Percentiles rank a stretch among this genome's conserved stretches.
These are phyloP conservation scores for Mycena belliarum DNA, from an alignment of 768 basidiomycete genomes.

Conservation along the genomic window DNA sequence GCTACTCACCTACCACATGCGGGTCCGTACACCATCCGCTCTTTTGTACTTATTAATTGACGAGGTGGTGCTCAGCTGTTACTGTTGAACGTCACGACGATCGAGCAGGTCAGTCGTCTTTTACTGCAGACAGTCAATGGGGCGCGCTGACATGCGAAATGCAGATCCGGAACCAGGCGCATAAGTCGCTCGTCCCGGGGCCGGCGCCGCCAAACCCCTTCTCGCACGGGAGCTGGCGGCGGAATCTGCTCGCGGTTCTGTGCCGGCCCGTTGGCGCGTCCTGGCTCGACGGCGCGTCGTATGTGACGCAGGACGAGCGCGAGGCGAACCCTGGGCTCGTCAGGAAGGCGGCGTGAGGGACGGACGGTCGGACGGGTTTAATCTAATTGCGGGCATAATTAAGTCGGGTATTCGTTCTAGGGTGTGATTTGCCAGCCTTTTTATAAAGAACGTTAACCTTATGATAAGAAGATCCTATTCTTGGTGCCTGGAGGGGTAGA, in stretches of 20 bases:
- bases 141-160: background rate
- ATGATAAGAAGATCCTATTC: no score
- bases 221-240: constrained; percentile 72
- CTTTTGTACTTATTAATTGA: background rate
- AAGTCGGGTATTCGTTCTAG: no score
- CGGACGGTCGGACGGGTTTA: no score
- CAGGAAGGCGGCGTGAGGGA: no score
- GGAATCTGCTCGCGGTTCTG: constrained; percentile 74
- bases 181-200: constrained; percentile 65
- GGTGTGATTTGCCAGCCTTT: no score
- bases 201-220: constrained; percentile 83
- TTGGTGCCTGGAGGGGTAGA: no score
- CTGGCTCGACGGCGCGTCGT: constrained; percentile 67
- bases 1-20: constrained; percentile 79
- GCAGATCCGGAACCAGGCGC: constrained; percentile 85
- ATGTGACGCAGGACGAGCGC: constrained; percentile 72
- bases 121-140: no score
- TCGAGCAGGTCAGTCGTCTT: constrained; percentile 69
- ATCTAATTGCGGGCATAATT: no score
- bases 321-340: constrained; percentile 68
- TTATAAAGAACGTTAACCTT: no score
- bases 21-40: constrained; percentile 52
- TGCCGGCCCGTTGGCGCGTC: constrained; percentile 81
- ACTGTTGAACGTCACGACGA: constrained; percentile 89
- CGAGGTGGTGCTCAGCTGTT: constrained; percentile 56